Evolutionary conservation across 257 asterid species (phyloP), one percentile per base, ranked within the genome.

Genomic region (Haberlea rhodopensis): DNA sequence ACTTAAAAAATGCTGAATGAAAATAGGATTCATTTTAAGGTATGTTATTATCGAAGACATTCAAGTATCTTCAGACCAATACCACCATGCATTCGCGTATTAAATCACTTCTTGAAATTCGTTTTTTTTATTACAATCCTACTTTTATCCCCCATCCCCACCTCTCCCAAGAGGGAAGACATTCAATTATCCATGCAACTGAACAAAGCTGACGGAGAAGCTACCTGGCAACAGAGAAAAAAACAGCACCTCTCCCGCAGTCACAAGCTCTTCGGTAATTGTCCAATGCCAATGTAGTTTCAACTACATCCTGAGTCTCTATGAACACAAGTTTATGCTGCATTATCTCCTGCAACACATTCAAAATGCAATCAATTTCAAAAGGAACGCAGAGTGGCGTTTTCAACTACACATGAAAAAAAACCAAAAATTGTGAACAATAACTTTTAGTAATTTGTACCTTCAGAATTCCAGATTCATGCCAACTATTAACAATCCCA

Each of bases 241-340:
- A 94, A 58, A 94, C 97, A 15, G 99, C 99, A 55, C 99, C 99
- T 79, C 99, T 84, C 60, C 99, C 99, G 80, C 95, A 83, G 83
- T 94, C 97, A 76, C 99, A 94, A 71, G 99, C 99, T 76, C 84
- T 80, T 57, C 99, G 96, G 77, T 87, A 94, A 70, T 94, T 94
- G 76, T 94, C 99, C 68, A 94, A 74, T 10, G 99, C 99, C 75
- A 94, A 80, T 27, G 99, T 94, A 72, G 99, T 94, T 78, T 94
- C 99, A 71, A 94, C 97, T 48, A 94, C 97, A 76, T 94, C 99
- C 67, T 94, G 97, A 23, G 99, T 94, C 86, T 94, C 99, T 66
- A 94, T 90, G 83, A 94, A 94, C 32, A 94, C 96, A 60, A 94
- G 91, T 81, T 94, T 94, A 76, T 87, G 95, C 71, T 94, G 95